phyloP scores from a whole-genome alignment of 768 basidiomycete genomes.

The Lactarius trivialis region DNA sequence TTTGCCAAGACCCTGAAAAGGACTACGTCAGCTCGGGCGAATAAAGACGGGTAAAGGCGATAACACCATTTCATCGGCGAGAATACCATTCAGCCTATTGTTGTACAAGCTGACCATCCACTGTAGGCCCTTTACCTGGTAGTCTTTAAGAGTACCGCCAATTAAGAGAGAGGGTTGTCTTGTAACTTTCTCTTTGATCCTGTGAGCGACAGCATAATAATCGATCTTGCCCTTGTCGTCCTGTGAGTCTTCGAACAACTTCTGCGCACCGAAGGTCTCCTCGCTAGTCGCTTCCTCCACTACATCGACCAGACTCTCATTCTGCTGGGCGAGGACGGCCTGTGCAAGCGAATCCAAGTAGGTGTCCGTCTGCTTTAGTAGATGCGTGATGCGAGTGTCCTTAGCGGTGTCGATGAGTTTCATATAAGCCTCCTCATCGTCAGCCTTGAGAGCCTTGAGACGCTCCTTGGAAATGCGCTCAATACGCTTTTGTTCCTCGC shows the following conservation, averaged over 20 bases:
- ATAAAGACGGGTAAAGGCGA: slow-evolving; percentile 10
- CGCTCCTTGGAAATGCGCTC: slow-evolving; percentile 96
- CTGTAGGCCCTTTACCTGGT: slow-evolving; percentile 90
- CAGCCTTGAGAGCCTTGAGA: slow-evolving; percentile 93
- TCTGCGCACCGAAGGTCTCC: slow-evolving; percentile 84
- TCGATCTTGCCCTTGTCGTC: slow-evolving; percentile 75
- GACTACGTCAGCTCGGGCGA: neutral
- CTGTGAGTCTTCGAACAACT: slow-evolving; percentile 52
- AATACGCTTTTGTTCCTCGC: slow-evolving; percentile 96
- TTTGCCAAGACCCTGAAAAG: slow-evolving; percentile 79
- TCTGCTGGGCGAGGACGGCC: slow-evolving; percentile 90
- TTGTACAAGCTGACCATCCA: slow-evolving; percentile 99
- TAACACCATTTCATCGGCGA: slow-evolving; percentile 88
- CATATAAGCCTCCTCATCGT: slow-evolving; percentile 99
- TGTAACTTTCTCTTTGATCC: slow-evolving; percentile 78
- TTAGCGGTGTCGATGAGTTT: slow-evolving; percentile 98
- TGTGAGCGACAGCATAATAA: slow-evolving; percentile 94
- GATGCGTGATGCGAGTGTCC: slow-evolving; percentile 96
- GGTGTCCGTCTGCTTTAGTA: slow-evolving; percentile 87
- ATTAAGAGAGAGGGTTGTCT: slow-evolving; percentile 67
- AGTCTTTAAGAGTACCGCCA: slow-evolving; percentile 90
- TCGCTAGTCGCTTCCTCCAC: slow-evolving; percentile 70
- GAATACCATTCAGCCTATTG: slow-evolving; percentile 89
- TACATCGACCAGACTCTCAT: slow-evolving; percentile 41
- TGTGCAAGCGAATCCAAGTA: slow-evolving; percentile 95